Evolutionary conservation across 2,329 filamentous ascomycete genomes (phyloP), one percentile per base, ranked within the genome.

Genomic region (Periconia sp.): DNA sequence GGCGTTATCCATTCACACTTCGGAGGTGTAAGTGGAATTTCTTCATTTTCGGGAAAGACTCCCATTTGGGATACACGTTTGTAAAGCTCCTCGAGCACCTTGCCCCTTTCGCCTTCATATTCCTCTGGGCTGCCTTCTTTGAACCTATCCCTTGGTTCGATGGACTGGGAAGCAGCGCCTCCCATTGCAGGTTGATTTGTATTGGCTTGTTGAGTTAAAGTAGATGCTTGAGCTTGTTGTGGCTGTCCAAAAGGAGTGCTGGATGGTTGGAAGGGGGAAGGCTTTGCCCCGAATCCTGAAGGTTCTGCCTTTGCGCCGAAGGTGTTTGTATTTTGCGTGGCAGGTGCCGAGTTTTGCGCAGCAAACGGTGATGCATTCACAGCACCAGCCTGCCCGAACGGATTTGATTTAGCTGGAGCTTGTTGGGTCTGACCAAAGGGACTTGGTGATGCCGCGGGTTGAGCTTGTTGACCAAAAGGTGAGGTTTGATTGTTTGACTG

Each of bases 21-120:
- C 0, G 92, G 92, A 18, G 92, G 90, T 44, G 91, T 76, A 62
- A 88, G 81, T 0, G 92, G 92, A 76, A 96, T 88, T 7, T 86
- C 64, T 0, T 87, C 88, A 35, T 85, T 83, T 41, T 83, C 85
- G 41, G 82, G 80, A 71, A 96, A 96, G 31, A 71, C 74, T 0
- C 90, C 90, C 18, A 83, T 83, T 58, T 84, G 79, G 44, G 81
- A 77, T 68, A 92, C 86, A 43, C 81, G 79, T 54, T 79, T 77
- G 76, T 92, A 96, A 44, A 84, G 81, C 37, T 78, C 79, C 65
- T 83, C 83, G 40, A 85, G 53, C 15, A 66, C 64, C 56, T 76
- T 74, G 0, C 78, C 76, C 18, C 84, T 81, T 53, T 80, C 81
- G 1, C 85, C 80, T 18, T 84, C 81, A 57, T 90, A 90, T 37